Conservation (phyloP, 208 protist species). For the Acanthamoeba polyphaga region DNA sequence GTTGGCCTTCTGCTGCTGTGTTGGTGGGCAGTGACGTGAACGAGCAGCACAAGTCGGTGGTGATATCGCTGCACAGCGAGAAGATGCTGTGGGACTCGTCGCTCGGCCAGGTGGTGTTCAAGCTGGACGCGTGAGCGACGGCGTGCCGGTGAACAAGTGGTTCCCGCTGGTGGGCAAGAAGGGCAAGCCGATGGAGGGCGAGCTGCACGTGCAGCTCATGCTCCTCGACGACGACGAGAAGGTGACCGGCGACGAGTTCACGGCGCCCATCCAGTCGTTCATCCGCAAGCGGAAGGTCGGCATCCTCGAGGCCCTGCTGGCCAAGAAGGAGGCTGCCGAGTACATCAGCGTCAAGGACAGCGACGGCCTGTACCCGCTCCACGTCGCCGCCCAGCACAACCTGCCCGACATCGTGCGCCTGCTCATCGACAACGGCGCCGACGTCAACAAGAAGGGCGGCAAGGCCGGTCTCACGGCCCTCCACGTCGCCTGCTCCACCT, state of each 20-base stretch:
- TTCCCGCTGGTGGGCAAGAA: conserved; percentile 41
- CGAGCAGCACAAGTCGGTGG: conserved; percentile 29
- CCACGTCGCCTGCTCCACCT: conserved; percentile 55
- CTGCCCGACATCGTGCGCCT: conserved; percentile 57
- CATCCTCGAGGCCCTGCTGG: conserved; percentile 37
- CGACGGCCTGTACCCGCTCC: conserved; percentile 37
- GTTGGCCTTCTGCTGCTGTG: not conserved
- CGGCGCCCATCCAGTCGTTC: conserved; percentile 53
- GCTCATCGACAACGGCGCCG: conserved; percentile 51
- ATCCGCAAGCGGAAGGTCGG: conserved; percentile 47
- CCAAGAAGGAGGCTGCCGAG: not conserved
- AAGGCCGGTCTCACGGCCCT: conserved; percentile 25
- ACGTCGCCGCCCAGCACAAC: conserved; percentile 48
- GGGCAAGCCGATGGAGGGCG: conserved; percentile 45
- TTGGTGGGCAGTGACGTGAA: not conserved
- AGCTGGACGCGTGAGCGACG: conserved; percentile 40
- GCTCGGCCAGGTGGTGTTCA: conserved; percentile 59
- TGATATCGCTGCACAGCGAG: conserved; percentile 32
- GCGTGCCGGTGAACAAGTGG: conserved; percentile 33
- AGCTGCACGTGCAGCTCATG: conserved; percentile 70
- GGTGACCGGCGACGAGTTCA: conserved; percentile 64
- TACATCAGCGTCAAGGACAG: conserved; percentile 45
- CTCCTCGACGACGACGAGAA: conserved; percentile 50
- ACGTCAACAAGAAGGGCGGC: conserved; percentile 37
- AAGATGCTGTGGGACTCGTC: conserved; percentile 39